Evolutionary conservation across 768 basidiomycete species (phyloP).

Genomic region (Rhizopogon sp.): DNA sequence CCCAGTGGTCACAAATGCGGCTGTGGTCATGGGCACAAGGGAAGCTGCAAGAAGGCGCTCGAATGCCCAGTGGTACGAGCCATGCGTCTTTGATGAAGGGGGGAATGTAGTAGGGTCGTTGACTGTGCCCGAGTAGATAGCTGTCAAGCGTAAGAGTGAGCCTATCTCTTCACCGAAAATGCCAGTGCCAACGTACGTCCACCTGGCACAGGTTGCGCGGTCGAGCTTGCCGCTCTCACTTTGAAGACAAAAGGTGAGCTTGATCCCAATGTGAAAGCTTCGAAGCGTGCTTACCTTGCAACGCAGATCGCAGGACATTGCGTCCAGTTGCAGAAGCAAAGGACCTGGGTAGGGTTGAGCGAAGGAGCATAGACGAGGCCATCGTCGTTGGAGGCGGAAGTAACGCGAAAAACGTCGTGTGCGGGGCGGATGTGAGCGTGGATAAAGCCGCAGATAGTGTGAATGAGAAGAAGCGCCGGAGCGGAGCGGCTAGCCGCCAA

Average conservation of each 20-base stretch:
- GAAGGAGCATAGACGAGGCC: slow-evolving; percentile 46
- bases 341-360: slow-evolving; percentile 42
- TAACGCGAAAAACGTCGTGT: slow-evolving; percentile 26
- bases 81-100: slow-evolving; percentile 70
- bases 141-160: slow-evolving; percentile 30
- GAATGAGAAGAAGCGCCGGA: too few relatives aligned
- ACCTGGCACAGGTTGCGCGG: slow-evolving; percentile 53
- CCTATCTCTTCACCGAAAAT: too few relatives aligned
- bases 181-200: neutral
- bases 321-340: slow-evolving; percentile 34
- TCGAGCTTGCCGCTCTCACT: slow-evolving; percentile 37
- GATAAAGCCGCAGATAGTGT: too few relatives aligned
- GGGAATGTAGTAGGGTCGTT: slow-evolving; percentile 96
- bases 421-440: too few relatives aligned
- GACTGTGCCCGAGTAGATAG: slow-evolving; percentile 85
- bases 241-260: slow-evolving; percentile 5
- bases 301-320: slow-evolving; percentile 32
- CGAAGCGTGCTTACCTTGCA: slow-evolving; percentile 33
- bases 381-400: slow-evolving; percentile 26
- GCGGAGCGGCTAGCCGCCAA: too few relatives aligned
- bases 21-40: slow-evolving; percentile 83
- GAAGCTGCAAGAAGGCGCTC: slow-evolving; percentile 87
- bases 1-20: slow-evolving; percentile 77
- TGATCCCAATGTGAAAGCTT: neutral
- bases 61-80: slow-evolving; percentile 91